Evolutionary conservation across 495 filamentous ascomycete genomes (phyloP).

Genomic region (Pyrenula aspistea): DNA sequence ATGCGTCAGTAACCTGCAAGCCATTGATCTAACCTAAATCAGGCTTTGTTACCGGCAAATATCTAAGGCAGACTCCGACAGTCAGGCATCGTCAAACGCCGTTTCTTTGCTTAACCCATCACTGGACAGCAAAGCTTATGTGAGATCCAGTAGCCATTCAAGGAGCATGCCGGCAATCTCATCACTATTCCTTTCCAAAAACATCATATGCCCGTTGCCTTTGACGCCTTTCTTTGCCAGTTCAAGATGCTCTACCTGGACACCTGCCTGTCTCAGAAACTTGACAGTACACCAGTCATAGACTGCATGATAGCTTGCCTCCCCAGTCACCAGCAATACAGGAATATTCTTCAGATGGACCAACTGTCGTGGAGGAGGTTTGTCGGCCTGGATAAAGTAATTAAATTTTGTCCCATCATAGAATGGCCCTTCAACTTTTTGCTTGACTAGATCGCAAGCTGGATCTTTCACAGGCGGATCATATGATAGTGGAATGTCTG

Average conservation of each 20-base stretch:
- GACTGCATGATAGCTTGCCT: constrained; percentile 40
- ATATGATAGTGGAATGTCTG: constrained; percentile 38
- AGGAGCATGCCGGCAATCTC: constrained; percentile 28
- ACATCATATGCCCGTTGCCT: constrained; percentile 49
- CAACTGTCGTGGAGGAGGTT: constrained; percentile 30
- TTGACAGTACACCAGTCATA: constrained; percentile 45
- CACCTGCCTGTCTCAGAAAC: constrained; percentile 45
- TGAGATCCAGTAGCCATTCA: constrained; percentile 20
- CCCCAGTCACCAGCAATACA: constrained; percentile 34
- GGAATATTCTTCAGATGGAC: constrained; percentile 33
- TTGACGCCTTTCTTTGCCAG: constrained; percentile 31
- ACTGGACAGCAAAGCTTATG: neutral
- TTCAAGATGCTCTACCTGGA: constrained; percentile 29
- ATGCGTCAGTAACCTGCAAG: no score
- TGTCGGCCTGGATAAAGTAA: constrained; percentile 33
- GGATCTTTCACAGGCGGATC: constrained; percentile 25
- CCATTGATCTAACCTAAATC: no score
- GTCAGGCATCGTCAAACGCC: no score
- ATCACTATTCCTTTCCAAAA: constrained; percentile 49
- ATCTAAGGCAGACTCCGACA: no score
- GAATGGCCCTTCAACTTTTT: constrained; percentile 9
- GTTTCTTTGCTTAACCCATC: neutral
- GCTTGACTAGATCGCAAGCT: constrained; percentile 13
- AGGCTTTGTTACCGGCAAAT: no score
- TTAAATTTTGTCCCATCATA: constrained; percentile 9